Evolutionary conservation across 441 rosid genomes (phyloP).

Genomic region (Daphne laureola): DNA sequence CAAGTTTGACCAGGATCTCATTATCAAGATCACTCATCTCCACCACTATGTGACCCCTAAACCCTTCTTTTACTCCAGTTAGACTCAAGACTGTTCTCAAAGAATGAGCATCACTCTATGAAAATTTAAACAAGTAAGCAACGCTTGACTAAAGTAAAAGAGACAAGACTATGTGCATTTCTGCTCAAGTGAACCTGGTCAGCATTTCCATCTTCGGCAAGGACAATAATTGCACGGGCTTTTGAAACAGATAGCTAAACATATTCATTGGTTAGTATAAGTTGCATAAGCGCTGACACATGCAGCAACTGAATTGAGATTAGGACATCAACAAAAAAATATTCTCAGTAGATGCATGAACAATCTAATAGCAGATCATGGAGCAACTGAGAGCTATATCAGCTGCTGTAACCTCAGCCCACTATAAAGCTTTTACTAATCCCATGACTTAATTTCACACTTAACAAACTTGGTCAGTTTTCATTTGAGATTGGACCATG

Average conservation of each 20-base stretch:
- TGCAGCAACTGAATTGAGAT: not conserved
- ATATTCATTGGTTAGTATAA: conserved; percentile 18
- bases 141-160: conserved; percentile 11
- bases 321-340: conserved; percentile 4
- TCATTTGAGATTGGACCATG: not conserved
- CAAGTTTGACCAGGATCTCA: conserved; percentile 75
- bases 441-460: not conserved
- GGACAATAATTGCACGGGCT: conserved; percentile 65
- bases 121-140: conserved; percentile 19
- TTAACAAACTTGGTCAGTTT: not conserved
- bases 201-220: conserved; percentile 79
- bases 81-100: conserved; percentile 68
- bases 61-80: conserved; percentile 68
- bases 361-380: not conserved
- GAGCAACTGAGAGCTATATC: conserved; percentile 4
- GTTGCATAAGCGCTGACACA: conserved; percentile 1
- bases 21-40: conserved; percentile 74
- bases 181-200: conserved; percentile 50
- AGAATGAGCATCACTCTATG: conserved; percentile 75
- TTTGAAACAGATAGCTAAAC: conserved; percentile 69
- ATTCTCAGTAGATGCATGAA: not conserved
- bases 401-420: not conserved
- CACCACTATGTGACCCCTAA: conserved; percentile 68
- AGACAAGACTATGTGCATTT: conserved; percentile 6
- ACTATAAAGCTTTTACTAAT: not conserved